Evolutionary conservation across 768 basidiomycete genomes (phyloP), one percentile per base, ranked within the genome.

Genomic region (Asterophora lycoperdoides): DNA sequence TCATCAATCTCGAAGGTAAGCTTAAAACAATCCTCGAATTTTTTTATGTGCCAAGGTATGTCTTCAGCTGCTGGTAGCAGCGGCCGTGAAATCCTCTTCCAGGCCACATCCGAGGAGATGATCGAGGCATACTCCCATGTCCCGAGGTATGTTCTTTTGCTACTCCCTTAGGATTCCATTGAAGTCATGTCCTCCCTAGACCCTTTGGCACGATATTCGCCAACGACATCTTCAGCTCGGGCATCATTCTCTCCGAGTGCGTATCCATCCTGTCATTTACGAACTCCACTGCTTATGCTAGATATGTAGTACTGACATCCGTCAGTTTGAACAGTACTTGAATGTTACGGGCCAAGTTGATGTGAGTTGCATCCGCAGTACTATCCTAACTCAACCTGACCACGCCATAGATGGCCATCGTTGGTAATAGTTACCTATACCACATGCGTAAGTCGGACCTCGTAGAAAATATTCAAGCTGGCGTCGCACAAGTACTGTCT

Each of bases 31-130:
- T 5, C 39, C 18, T 11, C 18, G 6, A 19, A n/a, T 3, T 23
- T 11, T 26, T 48, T 37, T 11, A 15, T 6, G 23, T 26, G 28
- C 29, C 48, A 15, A 19, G 28, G 48, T 10, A 15, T 54, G 8
- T 53, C 45, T 39, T 43, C 45, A 86, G 93, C 89, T 54, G 92
- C 91, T 33, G 95, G 94, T 0, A 84, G 84, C 1, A 83, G 80
- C 5, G 93, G 95, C 0, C 87, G 83, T 20, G 93, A 93, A 58
- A 68, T 97, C 7, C 77, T 97, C 13, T 98, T 98, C 73, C 95
- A 98, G 72, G 95, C 93, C 0, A 97, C 93, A 0, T 92, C 89
- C 5, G 81, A 91, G 59, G 81, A 96, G 65, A 96, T 98, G 94
- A 89, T 96, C 5, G 76, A 86, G 41, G 93, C 92, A 0, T 94